Evolutionary conservation across 1,139 yeast species (phyloP), one percentile per base, ranked within the genome.

Genomic region (Saccharomyces hybrid): DNA sequence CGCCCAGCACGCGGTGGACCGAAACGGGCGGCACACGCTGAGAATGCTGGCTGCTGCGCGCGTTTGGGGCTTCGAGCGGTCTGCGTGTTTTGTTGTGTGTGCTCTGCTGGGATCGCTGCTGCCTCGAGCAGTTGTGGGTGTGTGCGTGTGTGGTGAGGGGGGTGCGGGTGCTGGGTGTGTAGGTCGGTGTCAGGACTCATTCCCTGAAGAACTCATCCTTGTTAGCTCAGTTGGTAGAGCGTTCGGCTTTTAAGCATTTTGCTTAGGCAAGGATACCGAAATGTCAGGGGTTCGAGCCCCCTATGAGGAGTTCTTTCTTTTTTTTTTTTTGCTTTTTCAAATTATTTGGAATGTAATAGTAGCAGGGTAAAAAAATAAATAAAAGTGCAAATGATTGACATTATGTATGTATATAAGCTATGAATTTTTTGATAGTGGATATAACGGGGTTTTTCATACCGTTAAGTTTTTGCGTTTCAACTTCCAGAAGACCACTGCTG

Each of bases 221-320:
- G 69, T 66, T 66, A 66, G 69, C 71, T 67, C 71, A 64, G 68
- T 64, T 65, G 69, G 67, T 64, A 64, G 69, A 64, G 68, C 68
- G 68, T 65, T 66, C 68, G 69, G 66, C 67, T 65, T 67, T 67
- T 67, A 65, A 59, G 63, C 63, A 67, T 70, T 46, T 48, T 58
- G 57, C 48, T 64, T 57, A 59, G 55, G 59, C 69, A 61, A 64
- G 67, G 68, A 60, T 54, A 66, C 68, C 70, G 71, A 67, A 66
- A 66, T 66, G 71, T 67, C 71, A 68, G 71, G 71, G 70, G 71
- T 68, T 68, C 71, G 71, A 68, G 68, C 71, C 71, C 71, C 70
- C 70, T 66, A 66, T 66, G 71, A 66, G 71, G 71, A 67, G 71
- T 67, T 67, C 67, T 58, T 55, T 14, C 44, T 20, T 20, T 20